Evolutionary conservation across 2,329 filamentous ascomycete genomes (phyloP), one percentile per base, ranked within the genome.

Genomic region (Leptographium flavum): DNA sequence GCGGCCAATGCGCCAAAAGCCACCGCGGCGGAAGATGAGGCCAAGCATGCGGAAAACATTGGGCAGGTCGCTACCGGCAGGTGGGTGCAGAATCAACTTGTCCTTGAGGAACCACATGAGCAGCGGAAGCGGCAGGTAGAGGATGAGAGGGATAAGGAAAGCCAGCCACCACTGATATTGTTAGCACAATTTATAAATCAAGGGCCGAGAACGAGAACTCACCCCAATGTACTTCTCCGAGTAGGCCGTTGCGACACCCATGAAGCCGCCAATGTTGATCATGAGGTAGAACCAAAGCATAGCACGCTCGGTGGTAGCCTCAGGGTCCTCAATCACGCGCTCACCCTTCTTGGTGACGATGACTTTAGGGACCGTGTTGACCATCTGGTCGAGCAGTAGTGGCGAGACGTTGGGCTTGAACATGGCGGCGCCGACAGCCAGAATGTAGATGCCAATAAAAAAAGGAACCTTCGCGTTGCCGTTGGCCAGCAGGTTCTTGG

Each of bases 341-440:
- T 83, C 72, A 45, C 81, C 81, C 6, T 60, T 67, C 43, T 50
- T 51, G 15, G 63, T 62, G 3, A 67, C 71, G 52, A 73, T 66
- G 45, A 84, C 69, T 42, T 68, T 70, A 51, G 77, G 71, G 49
- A 68, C 71, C 4, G 66, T 70, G 47, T 76, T 72, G 30, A 67
- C 68, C 58, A 81, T 80, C 60, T 86, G 81, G 55, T 86, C 81
- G 19, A 80, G 80, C 46, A 86, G 74, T 17, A 85, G 64, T 0
- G 81, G 79, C 0, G 79, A 78, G 37, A 88, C 82, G 56, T 88
- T 88, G 51, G 80, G 75, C 67, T 88, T 90, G 73, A 88, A 87
- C 55, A 84, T 81, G 50, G 83, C 83, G 1, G 82, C 85, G 37
- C 83, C 83, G 27, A 85, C 60, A 52, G 69, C 68, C 33, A 73